These are phyloP conservation scores for Dipteronia sinensis DNA, from an alignment of 345 rosid species.

Conservation along the genomic window DNA sequence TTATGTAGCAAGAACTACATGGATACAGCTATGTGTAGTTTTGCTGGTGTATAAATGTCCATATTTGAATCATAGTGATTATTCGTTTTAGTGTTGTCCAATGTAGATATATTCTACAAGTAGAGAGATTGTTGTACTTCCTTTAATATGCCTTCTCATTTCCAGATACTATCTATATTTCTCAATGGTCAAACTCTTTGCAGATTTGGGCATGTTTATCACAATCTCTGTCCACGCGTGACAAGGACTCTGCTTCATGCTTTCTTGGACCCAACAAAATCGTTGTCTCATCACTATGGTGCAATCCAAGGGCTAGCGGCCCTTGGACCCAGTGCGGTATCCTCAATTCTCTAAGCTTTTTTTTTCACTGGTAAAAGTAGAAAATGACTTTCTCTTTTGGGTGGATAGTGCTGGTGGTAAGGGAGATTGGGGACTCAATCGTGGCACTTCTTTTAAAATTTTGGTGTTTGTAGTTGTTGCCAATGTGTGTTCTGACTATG, in stretches of 20 bases:
- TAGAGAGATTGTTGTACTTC: not conserved
- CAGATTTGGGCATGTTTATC: constrained; percentile 90
- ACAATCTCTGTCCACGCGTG: constrained; percentile 75
- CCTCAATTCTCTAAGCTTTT: constrained; percentile 13
- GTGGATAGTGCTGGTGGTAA: not conserved
- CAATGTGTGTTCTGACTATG: not conserved
- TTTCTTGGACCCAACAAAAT: constrained; percentile 80
- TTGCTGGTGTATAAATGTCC: not conserved
- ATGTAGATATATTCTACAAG: not conserved
- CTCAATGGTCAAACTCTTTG: constrained; percentile 24
- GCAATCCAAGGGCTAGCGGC: constrained; percentile 88
- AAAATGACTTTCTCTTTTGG: not conserved
- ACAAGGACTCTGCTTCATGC: constrained; percentile 83
- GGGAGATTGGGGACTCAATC: not conserved
- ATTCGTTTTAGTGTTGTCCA: not conserved
- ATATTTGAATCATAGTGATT: constrained; percentile 3
- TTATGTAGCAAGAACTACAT: not conserved
- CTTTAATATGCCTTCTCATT: constrained; percentile 10
- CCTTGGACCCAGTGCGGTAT: constrained; percentile 79
- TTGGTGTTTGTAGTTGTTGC: not conserved
- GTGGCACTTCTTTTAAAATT: not conserved
- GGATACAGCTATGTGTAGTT: not conserved
- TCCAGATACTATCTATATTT: constrained; percentile 11
- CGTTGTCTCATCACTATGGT: constrained; percentile 86
- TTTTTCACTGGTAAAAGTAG: not conserved